phyloP scores from a whole-genome alignment of 495 filamentous ascomycete species.

The Lasiosphaeria miniovina region DNA sequence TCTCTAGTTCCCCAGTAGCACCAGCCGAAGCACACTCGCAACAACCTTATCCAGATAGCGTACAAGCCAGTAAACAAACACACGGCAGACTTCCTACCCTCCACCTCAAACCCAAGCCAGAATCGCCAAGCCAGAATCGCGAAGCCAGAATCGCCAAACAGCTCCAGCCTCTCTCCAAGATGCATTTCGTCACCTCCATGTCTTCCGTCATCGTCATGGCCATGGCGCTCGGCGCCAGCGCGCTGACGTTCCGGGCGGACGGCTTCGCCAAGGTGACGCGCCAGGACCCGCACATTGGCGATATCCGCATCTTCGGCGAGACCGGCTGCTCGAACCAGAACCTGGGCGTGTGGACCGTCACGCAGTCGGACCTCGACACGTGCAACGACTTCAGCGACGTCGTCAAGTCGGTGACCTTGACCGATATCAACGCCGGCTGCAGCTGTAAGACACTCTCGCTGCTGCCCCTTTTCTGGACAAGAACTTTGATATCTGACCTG shows the following conservation, averaged over 20 bases:
- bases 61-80: too few species aligned
- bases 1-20: too few species aligned
- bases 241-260: background rate
- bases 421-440: background rate
- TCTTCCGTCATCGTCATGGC: background rate
- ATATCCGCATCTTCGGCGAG: background rate
- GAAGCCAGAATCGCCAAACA: background rate
- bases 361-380: background rate
- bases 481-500: too few species aligned
- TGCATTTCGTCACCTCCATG: slow-evolving; percentile 1
- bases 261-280: slow-evolving; percentile 3
- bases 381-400: slow-evolving; percentile 1
- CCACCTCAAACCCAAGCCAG: background rate
- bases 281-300: background rate
- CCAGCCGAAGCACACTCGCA: too few species aligned
- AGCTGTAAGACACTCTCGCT: slow-evolving; percentile 1
- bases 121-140: background rate
- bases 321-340: background rate
- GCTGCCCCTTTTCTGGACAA: too few species aligned
- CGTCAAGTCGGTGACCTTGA: background rate
- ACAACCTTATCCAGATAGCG: too few species aligned
- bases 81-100: too few species aligned
- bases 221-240: background rate
- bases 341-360: slow-evolving; percentile 2
- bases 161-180: background rate